Evolutionary conservation across 192 early-diverging fungal genomes (phyloP).

Genomic region (Ambispora gerdemannii): DNA sequence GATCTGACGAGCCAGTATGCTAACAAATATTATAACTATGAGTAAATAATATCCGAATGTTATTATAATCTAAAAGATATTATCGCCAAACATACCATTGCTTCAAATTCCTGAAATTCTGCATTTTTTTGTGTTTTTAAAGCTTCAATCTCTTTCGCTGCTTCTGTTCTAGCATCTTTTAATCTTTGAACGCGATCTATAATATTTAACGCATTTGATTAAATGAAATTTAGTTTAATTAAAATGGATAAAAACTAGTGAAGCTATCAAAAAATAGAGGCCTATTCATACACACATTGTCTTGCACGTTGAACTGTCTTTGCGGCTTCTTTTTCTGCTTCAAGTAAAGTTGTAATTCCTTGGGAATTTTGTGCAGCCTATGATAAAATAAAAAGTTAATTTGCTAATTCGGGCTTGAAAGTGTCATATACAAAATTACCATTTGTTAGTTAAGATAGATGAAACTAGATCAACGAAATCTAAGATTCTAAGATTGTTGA

Average conservation of each 20-base stretch:
- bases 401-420: too few relatives aligned
- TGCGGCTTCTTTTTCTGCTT: conserved; percentile 95
- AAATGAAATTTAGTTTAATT: too few relatives aligned
- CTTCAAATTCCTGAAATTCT: conserved; percentile 74
- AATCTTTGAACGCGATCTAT: conserved; percentile 86
- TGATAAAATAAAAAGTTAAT: too few relatives aligned
- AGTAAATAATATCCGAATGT: background rate
- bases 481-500: too few relatives aligned
- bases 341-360: conserved; percentile 93
- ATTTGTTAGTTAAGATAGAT: too few relatives aligned
- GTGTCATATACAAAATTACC: too few relatives aligned
- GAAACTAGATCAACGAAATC: too few relatives aligned
- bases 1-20: conserved; percentile 70
- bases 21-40: conserved; percentile 34
- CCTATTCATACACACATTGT: conserved; percentile 63
- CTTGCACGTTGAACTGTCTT: conserved; percentile 90
- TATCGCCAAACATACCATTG: conserved; percentile 47
- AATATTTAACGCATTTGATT: too few relatives aligned
- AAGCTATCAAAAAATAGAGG: background rate
- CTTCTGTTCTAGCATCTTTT: conserved; percentile 94
- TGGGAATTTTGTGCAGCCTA: conserved; percentile 69
- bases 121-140: conserved; percentile 81
- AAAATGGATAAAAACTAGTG: background rate
- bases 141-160: conserved; percentile 84
- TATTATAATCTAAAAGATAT: background rate